These are phyloP conservation scores for Neurospora tetraspora DNA, from an alignment of 495 filamentous ascomycete genomes.

Conservation along the genomic window DNA sequence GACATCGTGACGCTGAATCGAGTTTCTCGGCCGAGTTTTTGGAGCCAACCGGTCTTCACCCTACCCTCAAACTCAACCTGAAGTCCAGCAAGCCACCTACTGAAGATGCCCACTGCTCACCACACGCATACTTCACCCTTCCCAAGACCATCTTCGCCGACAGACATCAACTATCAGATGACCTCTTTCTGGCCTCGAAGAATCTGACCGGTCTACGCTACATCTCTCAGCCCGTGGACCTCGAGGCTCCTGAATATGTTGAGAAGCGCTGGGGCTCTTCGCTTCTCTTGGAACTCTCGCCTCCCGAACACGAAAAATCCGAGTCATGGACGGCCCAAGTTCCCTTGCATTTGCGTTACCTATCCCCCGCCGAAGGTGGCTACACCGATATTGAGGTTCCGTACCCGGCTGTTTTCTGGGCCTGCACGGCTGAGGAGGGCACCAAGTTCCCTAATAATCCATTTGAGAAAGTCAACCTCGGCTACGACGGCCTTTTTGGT, in stretches of 20 bases:
- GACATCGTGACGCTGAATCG: conserved; percentile 54
- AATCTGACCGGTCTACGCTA: conserved; percentile 59
- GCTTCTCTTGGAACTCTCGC: conserved; percentile 65
- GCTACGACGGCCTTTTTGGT: conserved; percentile 80
- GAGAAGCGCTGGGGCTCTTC: conserved; percentile 69
- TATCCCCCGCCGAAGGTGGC: conserved; percentile 46
- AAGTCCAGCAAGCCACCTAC: conserved; percentile 28
- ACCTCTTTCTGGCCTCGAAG: conserved; percentile 47
- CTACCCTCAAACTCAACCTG: conserved; percentile 56
- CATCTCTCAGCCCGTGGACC: conserved; percentile 72
- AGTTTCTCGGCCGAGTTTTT: conserved; percentile 46
- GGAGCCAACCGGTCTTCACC: conserved; percentile 76
- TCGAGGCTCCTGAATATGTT: conserved; percentile 84
- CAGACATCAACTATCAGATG: conserved; percentile 51
- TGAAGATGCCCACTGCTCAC: conserved; percentile 44
- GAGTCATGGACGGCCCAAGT: conserved; percentile 61
- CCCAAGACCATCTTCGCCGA: conserved; percentile 80
- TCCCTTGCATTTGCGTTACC: conserved; percentile 82
- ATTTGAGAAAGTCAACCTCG: conserved; percentile 74
- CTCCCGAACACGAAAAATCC: conserved; percentile 26
- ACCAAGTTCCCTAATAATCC: conserved; percentile 68
- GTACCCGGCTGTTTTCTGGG: conserved; percentile 84
- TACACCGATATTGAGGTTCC: conserved; percentile 46
- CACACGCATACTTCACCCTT: conserved; percentile 79
- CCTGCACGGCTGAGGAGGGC: conserved; percentile 65